Conservation (phyloP, 352 stramenopile genomes). For the Globisporangium abappressorium region DNA sequence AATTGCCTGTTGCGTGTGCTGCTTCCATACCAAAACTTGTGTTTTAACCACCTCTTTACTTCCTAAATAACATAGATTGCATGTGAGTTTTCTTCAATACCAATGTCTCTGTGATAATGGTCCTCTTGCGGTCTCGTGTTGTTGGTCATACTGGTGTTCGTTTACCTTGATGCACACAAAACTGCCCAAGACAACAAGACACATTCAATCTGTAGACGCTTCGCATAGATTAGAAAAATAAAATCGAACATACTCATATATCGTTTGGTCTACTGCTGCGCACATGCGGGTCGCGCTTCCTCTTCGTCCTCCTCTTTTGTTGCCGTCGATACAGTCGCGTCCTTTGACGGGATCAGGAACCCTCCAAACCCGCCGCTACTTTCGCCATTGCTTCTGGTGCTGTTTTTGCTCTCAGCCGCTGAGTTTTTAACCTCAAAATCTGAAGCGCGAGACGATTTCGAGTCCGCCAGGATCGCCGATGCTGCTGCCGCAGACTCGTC, state of each 20-base stretch:
- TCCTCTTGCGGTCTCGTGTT: background rate
- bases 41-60: background rate
- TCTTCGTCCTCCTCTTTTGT: conserved; percentile 31
- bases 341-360: conserved; percentile 41
- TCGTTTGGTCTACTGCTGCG: conserved; percentile 36
- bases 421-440: background rate
- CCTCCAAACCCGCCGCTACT: conserved; percentile 3
- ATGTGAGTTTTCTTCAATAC: background rate
- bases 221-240: conserved; percentile 1
- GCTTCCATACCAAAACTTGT: background rate
- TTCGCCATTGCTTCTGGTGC: background rate
- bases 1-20: background rate
- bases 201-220: background rate
- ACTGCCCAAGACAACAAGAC: background rate
- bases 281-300: conserved; percentile 32
- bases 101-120: background rate
- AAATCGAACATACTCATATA: background rate
- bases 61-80: conserved; percentile 3
- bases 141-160: too few species aligned
- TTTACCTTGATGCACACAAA: too few species aligned
- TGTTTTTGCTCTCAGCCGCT: background rate
- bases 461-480: conserved; percentile 9
- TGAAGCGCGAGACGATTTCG: background rate
- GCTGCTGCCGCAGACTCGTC: conserved; percentile 28
- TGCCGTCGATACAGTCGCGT: conserved; percentile 18